Percentiles rank a stretch among this genome's conserved stretches.
phyloP scores from a whole-genome alignment of 495 filamentous ascomycete species.

The Aspergillus cavernicola region DNA sequence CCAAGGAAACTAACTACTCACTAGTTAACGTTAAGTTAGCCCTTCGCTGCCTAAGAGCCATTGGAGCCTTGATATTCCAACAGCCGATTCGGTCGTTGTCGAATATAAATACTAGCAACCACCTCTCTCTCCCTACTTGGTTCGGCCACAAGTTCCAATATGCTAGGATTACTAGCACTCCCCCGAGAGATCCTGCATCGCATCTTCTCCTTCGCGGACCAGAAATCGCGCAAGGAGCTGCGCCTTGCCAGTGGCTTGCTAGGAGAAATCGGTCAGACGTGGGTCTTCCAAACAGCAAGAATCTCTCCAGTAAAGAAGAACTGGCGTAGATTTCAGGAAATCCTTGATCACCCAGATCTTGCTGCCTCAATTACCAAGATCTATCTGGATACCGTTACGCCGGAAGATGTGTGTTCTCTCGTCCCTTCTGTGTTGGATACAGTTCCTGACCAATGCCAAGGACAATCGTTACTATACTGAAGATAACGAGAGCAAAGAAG shows the following conservation, averaged over 20 bases:
- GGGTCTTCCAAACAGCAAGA: neutral
- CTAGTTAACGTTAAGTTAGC: too few relatives aligned
- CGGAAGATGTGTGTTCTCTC: neutral
- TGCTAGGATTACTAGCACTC: too few relatives aligned
- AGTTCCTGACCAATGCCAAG: too few relatives aligned
- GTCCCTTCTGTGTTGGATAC: neutral
- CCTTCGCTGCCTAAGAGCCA: too few relatives aligned
- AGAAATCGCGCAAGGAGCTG: neutral
- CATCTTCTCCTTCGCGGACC: neutral
- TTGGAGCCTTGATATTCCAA: too few relatives aligned
- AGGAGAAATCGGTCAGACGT: neutral
- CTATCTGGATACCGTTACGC: neutral
- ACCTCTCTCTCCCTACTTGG: too few relatives aligned
- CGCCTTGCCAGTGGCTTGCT: neutral
- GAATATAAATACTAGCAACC: too few relatives aligned
- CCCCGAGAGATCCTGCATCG: constrained; percentile 8
- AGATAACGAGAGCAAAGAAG: too few relatives aligned
- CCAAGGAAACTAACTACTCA: too few relatives aligned
- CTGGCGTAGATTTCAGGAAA: neutral
- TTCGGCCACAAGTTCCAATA: too few relatives aligned
- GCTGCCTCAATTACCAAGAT: neutral
- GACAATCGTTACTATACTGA: too few relatives aligned
- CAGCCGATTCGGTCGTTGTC: too few relatives aligned
- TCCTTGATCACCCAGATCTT: constrained; percentile 1
- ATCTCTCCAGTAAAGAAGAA: neutral